Percentiles rank a stretch among this genome's conserved stretches.
phyloP scores from a whole-genome alignment of 805 yeast genomes.

The Kregervanrija delftensis region DNA sequence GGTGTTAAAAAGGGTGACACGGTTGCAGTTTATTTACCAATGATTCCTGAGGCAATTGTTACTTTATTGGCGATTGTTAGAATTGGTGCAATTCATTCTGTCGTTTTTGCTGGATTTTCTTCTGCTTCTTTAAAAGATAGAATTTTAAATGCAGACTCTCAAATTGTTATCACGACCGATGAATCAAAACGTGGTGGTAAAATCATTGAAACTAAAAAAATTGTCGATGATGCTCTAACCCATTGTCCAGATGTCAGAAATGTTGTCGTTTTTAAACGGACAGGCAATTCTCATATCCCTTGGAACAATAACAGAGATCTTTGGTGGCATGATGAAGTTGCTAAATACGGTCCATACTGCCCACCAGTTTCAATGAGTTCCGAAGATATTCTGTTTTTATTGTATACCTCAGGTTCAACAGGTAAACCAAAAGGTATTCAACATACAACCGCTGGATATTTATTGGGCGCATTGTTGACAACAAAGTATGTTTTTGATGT shows the following conservation, averaged over 20 bases:
- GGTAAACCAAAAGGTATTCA: constrained; percentile 87
- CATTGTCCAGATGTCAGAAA: constrained; percentile 60
- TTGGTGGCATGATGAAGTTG: constrained; percentile 70
- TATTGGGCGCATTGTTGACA: constrained; percentile 66
- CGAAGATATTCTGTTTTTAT: constrained; percentile 77
- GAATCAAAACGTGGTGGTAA: constrained; percentile 82
- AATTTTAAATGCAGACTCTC: constrained; percentile 64
- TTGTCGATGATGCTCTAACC: constrained; percentile 72
- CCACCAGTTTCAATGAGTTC: constrained; percentile 72
- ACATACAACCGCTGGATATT: constrained; percentile 75
- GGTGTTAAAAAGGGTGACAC: constrained; percentile 79
- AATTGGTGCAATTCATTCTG: constrained; percentile 81
- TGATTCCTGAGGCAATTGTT: constrained; percentile 74
- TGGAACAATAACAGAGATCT: constrained; percentile 54
- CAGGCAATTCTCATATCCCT: constrained; percentile 51
- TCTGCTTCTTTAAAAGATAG: constrained; percentile 67
- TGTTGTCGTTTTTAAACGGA: constrained; percentile 68
- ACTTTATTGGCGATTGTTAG: constrained; percentile 73
- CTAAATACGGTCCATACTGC: constrained; percentile 57
- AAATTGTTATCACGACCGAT: constrained; percentile 70
- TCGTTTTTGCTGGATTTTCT: constrained; percentile 79
- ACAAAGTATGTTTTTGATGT: constrained; percentile 73
- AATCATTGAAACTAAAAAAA: constrained; percentile 71
- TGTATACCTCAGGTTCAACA: constrained; percentile 83
- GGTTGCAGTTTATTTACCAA: constrained; percentile 81